phyloP scores from a whole-genome alignment of 1,139 yeast genomes.

The Suhomyces wounanorum region DNA sequence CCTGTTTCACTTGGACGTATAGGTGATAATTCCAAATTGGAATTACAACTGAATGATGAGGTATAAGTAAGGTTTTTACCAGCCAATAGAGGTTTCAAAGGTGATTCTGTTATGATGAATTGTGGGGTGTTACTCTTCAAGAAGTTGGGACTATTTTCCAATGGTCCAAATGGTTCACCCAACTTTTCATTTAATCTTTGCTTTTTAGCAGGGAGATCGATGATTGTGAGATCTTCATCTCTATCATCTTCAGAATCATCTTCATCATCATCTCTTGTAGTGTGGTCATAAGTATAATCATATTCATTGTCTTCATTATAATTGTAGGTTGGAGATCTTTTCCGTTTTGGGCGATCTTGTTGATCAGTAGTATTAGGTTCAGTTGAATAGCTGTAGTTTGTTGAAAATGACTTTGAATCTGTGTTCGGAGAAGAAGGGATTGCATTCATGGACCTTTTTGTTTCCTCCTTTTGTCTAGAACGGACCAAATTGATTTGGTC shows the following conservation, averaged over 20 bases:
- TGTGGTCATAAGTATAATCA: conserved; percentile 8
- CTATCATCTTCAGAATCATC: conserved; percentile 5
- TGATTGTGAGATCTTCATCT: conserved; percentile 9
- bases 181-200: conserved; percentile 13
- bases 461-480: conserved; percentile 16
- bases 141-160: conserved; percentile 7
- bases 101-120: conserved; percentile 37
- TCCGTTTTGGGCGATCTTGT: conserved; percentile 7
- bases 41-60: conserved; percentile 66
- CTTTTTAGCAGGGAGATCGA: conserved; percentile 21
- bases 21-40: conserved; percentile 66
- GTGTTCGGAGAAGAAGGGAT: conserved; percentile 37
- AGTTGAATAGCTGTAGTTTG: conserved; percentile 5
- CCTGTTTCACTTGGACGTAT: conserved; percentile 59
- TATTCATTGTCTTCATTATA: conserved; percentile 13
- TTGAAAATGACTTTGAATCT: conserved; percentile 1
- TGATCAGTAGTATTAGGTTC: neutral
- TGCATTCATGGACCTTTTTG: conserved; percentile 25
- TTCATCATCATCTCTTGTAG: conserved; percentile 11
- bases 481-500: conserved; percentile 36
- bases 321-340: conserved; percentile 4
- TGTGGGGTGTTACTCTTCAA: conserved; percentile 24
- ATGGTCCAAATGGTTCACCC: conserved; percentile 18
- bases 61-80: conserved; percentile 49
- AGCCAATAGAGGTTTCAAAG: conserved; percentile 43